Evolutionary conservation across 768 basidiomycete genomes (phyloP).

Genomic region (Pluteus cervinus): DNA sequence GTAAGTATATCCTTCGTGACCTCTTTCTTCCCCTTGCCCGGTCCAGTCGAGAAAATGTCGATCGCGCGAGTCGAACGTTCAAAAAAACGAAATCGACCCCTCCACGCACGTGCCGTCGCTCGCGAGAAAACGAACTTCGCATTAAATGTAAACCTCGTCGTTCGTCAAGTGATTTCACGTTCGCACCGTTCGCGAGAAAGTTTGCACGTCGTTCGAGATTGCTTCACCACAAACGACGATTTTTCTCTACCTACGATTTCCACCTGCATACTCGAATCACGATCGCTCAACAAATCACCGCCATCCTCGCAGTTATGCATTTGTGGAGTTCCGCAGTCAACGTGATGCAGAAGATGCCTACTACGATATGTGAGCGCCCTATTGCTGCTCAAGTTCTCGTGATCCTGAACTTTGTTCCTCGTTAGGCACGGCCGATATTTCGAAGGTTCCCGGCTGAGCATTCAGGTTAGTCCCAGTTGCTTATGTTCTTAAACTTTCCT

Average conservation of each 20-base stretch:
- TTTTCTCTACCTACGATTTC: constrained; percentile 10
- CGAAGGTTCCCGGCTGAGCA: constrained; percentile 30
- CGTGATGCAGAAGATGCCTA: constrained; percentile 34
- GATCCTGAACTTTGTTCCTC: not conserved
- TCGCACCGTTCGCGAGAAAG: constrained; percentile 6
- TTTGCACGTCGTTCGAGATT: too few relatives aligned
- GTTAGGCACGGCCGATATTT: constrained; percentile 31
- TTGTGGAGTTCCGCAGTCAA: constrained; percentile 30
- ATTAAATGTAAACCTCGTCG: constrained; percentile 12
- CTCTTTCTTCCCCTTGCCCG: constrained; percentile 16
- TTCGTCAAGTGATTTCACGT: constrained; percentile 4
- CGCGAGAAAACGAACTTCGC: too few relatives aligned
- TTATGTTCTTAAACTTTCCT: not conserved
- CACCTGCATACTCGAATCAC: constrained; percentile 14
- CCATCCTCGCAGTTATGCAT: constrained; percentile 29
- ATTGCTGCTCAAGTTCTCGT: not conserved
- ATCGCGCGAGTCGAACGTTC: constrained; percentile 27
- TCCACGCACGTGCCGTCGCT: constrained; percentile 10
- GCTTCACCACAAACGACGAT: too few relatives aligned
- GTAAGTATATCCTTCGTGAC: constrained; percentile 50
- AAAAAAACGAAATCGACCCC: constrained; percentile 7
- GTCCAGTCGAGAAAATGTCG: constrained; percentile 17
- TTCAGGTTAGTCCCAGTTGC: constrained; percentile 18
- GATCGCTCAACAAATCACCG: constrained; percentile 26
- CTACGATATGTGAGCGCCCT: constrained; percentile 27